A percentile compares a stretch with the other conserved stretches of the same genome.
Evolutionary conservation across 441 rosid genomes (phyloP).

Genomic region (Pelargonium citronellum): DNA sequence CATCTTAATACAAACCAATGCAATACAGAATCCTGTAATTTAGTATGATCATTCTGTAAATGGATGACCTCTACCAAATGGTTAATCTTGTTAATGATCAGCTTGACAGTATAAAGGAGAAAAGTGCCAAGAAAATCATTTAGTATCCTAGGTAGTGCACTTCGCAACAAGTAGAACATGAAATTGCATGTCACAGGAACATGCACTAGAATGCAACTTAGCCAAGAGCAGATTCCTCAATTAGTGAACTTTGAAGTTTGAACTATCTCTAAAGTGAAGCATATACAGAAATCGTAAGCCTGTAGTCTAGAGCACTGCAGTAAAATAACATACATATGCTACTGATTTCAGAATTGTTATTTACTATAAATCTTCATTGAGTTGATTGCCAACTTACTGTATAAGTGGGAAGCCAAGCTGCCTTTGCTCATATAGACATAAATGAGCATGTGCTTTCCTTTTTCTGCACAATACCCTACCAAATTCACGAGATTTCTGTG

Average conservation of each 20-base stretch:
- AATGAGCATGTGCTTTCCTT: conserved; percentile 84
- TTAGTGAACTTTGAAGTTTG: not conserved
- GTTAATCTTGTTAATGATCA: no score
- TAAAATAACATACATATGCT: not conserved
- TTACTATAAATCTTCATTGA: conserved; percentile 4
- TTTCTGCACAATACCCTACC: conserved; percentile 93
- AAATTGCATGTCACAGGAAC: not conserved
- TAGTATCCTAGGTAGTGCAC: not conserved
- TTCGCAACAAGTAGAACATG: not conserved
- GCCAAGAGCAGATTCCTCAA: not conserved
- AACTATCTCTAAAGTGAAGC: not conserved
- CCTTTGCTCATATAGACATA: conserved; percentile 97
- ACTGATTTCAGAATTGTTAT: conserved; percentile 14
- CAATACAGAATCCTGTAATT: not conserved
- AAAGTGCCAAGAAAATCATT: not conserved
- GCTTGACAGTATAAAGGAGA: not conserved
- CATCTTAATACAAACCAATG: not conserved
- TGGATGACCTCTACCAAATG: not conserved
- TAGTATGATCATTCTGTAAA: not conserved
- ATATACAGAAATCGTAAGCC: not conserved
- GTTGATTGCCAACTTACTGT: conserved; percentile 49
- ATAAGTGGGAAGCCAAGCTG: conserved; percentile 89
- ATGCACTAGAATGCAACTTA: not conserved
- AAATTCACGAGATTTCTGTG: conserved; percentile 91
- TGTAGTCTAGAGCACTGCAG: not conserved